Base-by-base conservation (phyloP, 495 filamentous ascomycete genomes). In the Sphaerosporella brunnea region DNA sequence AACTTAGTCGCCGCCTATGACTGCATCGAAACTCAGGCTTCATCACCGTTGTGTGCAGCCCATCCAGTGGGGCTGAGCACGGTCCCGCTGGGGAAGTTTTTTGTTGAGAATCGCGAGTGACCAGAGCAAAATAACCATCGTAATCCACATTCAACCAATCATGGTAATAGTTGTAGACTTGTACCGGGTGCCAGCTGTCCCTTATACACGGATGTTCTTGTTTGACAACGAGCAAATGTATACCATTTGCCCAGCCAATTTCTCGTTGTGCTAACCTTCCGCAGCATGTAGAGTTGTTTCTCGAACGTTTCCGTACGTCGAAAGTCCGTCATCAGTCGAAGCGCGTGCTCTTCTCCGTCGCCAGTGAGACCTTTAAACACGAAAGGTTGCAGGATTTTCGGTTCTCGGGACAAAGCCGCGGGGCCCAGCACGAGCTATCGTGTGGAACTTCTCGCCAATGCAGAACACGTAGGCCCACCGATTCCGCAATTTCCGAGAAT, bases 111-210 rank as follows among this genome's bases (percentile, higher is more conserved):
- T 48, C 90, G 84, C 21, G 88, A 95, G 65, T 99, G 19, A 99
- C 90, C 19, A 99, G 73, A 36, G 90, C 90, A 63, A 99, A 99
- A 64, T 96, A 85, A 34, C 81, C 90, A 68, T 96, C 86, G 65
- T 92, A 99, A 62, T 99, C 90, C 35, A 93, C 86, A 53, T 87
- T 90, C 48, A 96, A 82, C 63, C 96, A 64, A 66, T 99, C 90
- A 65, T 95, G 81, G 68, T 94, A 99, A 68, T 99, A 99, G 63
- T 90, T 77, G 66, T 99, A 99, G n/a, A 99, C 90, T 65, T 99
- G 90, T 15, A 88, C 75, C 18, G 90, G n/a, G 90, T 35, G 90
- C 82, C 52, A 99, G 69, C 65, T 99, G 90, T 51, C 90, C 90
- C 73, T 99, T 99, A 71, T 99, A 99, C 34, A 99, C 82, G 63